Evolutionary conservation across 306 rosid species (phyloP).

Genomic region (Calophaca sinica): DNA sequence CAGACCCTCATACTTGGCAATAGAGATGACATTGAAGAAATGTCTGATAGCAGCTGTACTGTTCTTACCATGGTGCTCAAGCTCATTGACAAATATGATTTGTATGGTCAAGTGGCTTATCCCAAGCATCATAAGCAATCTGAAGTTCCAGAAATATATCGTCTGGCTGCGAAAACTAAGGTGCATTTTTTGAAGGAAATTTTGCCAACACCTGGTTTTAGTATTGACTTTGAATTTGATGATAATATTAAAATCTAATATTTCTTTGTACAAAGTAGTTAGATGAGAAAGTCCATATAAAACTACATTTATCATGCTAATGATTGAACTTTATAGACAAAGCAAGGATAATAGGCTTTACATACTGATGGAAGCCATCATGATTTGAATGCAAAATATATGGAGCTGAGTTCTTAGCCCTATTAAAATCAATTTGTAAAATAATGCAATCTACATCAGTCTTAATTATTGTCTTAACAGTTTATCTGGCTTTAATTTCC

Average conservation of each 20-base stretch:
- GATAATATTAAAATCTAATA: neutral
- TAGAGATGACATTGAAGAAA: slow-evolving; percentile 82
- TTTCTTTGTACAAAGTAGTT: neutral
- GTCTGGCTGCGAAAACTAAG: slow-evolving; percentile 88
- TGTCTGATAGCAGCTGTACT: slow-evolving; percentile 69
- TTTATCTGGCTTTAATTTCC: neutral
- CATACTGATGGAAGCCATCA: slow-evolving; percentile 4
- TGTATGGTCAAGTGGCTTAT: slow-evolving; percentile 86
- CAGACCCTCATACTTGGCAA: slow-evolving; percentile 88
- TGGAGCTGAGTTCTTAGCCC: neutral
- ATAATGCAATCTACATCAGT: neutral
- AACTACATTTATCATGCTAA: slow-evolving; percentile 7
- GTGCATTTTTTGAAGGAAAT: slow-evolving; percentile 45
- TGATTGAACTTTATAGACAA: neutral
- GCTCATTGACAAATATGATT: slow-evolving; percentile 80
- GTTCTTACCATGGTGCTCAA: slow-evolving; percentile 75
- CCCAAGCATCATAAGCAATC: slow-evolving; percentile 92
- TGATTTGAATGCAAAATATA: neutral
- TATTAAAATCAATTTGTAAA: neutral
- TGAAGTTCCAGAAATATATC: slow-evolving; percentile 80
- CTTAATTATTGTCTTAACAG: slow-evolving; percentile 10
- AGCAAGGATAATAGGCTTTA: neutral
- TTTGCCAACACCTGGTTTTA: neutral
- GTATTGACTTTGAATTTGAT: slow-evolving; percentile 4
- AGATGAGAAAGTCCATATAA: neutral